Evolutionary conservation across 2,329 filamentous ascomycete species (phyloP).

Genomic region (Alternaria sp.): DNA sequence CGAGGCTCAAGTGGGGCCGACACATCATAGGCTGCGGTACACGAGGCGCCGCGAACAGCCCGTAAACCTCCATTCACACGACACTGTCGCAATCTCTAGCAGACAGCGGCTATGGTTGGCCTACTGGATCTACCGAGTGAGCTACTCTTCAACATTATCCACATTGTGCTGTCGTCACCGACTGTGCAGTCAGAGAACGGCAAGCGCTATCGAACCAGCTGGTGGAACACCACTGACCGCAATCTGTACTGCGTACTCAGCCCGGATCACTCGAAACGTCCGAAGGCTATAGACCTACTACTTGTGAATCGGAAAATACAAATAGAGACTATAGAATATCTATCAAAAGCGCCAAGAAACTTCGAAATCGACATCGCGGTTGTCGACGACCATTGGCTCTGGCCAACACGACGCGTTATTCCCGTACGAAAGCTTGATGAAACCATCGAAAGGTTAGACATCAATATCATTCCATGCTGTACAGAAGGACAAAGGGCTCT

Average conservation of each 20-base stretch:
- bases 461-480: slow-evolving; percentile 8
- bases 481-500: neutral
- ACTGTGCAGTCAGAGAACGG: neutral
- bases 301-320: neutral
- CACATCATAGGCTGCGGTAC: neutral
- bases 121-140: slow-evolving; percentile 24
- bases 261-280: neutral
- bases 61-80: neutral
- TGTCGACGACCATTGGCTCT: slow-evolving; percentile 3
- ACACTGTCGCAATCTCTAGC: neutral
- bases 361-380: slow-evolving; percentile 6
- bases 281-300: neutral
- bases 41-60: neutral
- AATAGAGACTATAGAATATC: slow-evolving; percentile 2
- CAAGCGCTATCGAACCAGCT: slow-evolving; percentile 12
- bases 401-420: slow-evolving; percentile 3
- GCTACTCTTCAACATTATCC: slow-evolving; percentile 20
- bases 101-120: slow-evolving; percentile 15
- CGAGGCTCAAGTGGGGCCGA: slow-evolving; percentile 6
- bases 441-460: slow-evolving; percentile 1
- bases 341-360: slow-evolving; percentile 3
- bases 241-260: slow-evolving; percentile 12
- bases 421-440: neutral
- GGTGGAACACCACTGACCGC: neutral
- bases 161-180: slow-evolving; percentile 12